Evolutionary conservation across 495 filamentous ascomycete species (phyloP), one percentile per base, ranked within the genome.

Genomic region (Talaromyces stipitatus): DNA sequence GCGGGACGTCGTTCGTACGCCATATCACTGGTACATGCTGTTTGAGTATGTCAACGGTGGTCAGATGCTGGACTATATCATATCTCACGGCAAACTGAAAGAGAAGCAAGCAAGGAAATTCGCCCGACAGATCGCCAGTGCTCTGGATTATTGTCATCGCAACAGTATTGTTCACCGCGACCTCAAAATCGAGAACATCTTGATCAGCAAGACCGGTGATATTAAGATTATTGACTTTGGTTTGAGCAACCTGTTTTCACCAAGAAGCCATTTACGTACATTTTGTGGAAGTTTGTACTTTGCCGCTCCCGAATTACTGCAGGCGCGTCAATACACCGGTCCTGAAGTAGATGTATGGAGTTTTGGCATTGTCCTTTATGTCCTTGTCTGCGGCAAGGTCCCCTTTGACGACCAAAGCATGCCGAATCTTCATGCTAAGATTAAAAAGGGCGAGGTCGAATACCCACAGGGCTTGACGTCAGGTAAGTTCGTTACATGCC

Each of bases 151-250:
- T 76, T 97, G 92, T 69, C 94, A 99, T 68, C 85, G 94, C 58
- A 97, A 99, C 74, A 97, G 92, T 70, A 99, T 99, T 64, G 94
- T 97, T 27, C 94, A 99, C 70, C 85, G 94, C 27, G 94, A 99
- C 67, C 68, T 99, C 59, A 99, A 99, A 77, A 99, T 99, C 63
- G 94, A 97, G 68, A 99, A 99, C 65, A 99, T 99, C 59, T 80
- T 99, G 46, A 99, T 99, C 74, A 97, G 91, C 79, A 97, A 97
- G 76, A 97, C 88, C 2, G 95, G 92, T 26, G 94, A 99, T 69
- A 99, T 99, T 75, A 97, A 97, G 69, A 99, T 99, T 62, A 99
- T 99, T 68, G 94, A 99, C 67, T 99, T 99, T 65, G 94, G 94
- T 41, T 78, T 99, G 45, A 97, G 92, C 75, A 99, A 99, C 66